Base-by-base conservation (phyloP, 768 basidiomycete species). In the Hydnomerulius pinastri region DNA sequence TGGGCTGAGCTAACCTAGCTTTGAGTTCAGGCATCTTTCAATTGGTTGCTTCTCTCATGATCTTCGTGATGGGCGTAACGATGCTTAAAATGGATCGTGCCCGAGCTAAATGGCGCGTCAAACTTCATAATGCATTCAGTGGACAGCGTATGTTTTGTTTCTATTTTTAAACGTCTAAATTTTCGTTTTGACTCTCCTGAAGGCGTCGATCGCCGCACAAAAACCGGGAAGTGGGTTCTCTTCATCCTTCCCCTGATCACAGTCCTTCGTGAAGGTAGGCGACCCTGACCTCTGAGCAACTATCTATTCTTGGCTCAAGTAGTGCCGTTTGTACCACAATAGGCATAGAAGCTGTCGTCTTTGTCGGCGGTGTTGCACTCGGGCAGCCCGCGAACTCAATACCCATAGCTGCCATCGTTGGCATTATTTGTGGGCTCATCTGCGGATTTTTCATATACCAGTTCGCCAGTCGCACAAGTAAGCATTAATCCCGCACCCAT, bases 21-120 rank as follows among this genome's bases (percentile, higher is more conserved):
- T 18, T 40, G 32, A 40, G 12, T 41, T 12, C 52, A 89, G 87
- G 84, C 23, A 76, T 82, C 52, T 91, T 90, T 62, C 72, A 83
- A 55, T 69, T 90, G 48, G 75, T 92, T 46, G 88, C 88, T 0
- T 67, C 83, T 10, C 49, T 92, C 59, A 83, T 97, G 79, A 94
- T 97, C 62, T 91, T 93, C 67, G 75, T 87, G 64, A 96, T 98
- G 92, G 94, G 92, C 3, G 63, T 98, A 32, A 87, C 88, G 29
- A 95, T 98, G 89, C 82, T 99, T 53, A 93, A 91, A 65, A 86
- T 99, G 81, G 95, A 98, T 68, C 78, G 87, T 62, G 88, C 96
- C 10, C 90, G 92, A 66, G 80, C 87, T n/a, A 93, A 91, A 69
- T 99, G 96, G 96, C 82, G 91, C 57, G 71, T 91, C 63, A 97